Conservation (phyloP, 2,329 filamentous ascomycete genomes). For the Penicillium occitanis region DNA sequence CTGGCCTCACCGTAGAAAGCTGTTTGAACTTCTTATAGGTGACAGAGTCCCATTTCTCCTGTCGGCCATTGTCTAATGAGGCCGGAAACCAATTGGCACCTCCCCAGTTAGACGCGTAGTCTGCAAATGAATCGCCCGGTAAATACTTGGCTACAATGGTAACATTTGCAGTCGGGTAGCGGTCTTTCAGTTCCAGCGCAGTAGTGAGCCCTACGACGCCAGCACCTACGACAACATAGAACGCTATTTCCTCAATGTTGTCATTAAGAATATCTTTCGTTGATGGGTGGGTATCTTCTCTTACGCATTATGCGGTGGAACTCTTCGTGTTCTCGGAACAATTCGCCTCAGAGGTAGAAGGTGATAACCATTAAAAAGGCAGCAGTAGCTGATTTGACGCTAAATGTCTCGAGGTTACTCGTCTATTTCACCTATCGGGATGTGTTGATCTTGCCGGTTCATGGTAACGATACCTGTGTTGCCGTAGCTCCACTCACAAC, state of each 20-base stretch:
- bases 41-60: conserved; percentile 20
- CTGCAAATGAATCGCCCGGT: conserved; percentile 19
- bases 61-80: conserved; percentile 19
- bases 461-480: background rate
- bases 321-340: background rate
- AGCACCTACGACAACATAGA: conserved; percentile 19
- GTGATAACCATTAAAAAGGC: background rate
- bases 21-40: conserved; percentile 20
- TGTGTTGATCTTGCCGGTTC: background rate
- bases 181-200: conserved; percentile 21
- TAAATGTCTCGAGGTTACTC: background rate
- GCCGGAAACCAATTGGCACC: conserved; percentile 21
- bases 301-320: background rate
- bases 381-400: background rate
- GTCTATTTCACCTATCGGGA: background rate
- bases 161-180: conserved; percentile 19
- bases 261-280: background rate
- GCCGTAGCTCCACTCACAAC: background rate
- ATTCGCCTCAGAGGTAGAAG: background rate
- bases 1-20: conserved; percentile 15
- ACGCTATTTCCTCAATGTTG: conserved; percentile 16
- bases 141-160: conserved; percentile 18
- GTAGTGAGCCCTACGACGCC: conserved; percentile 20
- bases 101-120: conserved; percentile 21
- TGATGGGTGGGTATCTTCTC: background rate